These are phyloP conservation scores for Xylaria sp. DNA, from an alignment of 2,329 filamentous ascomycete genomes.

Conservation along the genomic window DNA sequence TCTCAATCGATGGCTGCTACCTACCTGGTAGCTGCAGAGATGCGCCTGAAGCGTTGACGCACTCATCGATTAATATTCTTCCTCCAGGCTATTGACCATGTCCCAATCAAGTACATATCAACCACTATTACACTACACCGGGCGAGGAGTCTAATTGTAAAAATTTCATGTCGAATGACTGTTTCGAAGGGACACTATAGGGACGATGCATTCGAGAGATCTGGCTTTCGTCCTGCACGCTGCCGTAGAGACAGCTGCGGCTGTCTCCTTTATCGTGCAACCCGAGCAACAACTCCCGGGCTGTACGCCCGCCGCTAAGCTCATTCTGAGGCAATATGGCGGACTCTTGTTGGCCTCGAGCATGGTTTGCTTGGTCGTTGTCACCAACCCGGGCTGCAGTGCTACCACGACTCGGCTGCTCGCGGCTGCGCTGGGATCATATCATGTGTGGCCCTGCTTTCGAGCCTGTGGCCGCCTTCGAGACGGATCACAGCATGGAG, in stretches of 20 bases:
- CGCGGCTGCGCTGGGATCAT: conserved; percentile 51
- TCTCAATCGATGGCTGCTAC: no score
- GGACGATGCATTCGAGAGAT: conserved; percentile 30
- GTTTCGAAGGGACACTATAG: not conserved
- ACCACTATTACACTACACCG: no score
- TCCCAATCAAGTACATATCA: no score
- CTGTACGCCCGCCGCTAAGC: conserved; percentile 47
- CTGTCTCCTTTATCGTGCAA: conserved; percentile 51
- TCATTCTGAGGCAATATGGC: conserved; percentile 55
- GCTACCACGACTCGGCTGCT: conserved; percentile 41
- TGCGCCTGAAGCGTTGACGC: no score
- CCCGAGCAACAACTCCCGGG: conserved; percentile 51
- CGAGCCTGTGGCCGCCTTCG: conserved; percentile 48
- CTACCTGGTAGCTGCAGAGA: no score
- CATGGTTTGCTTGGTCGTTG: conserved; percentile 49
- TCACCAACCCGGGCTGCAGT: conserved; percentile 41
- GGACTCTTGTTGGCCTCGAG: conserved; percentile 54
- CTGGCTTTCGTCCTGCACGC: conserved; percentile 48
- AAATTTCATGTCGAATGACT: not conserved
- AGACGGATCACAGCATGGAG: conserved; percentile 23
- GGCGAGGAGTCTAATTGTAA: no score
- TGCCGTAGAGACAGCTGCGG: conserved; percentile 50
- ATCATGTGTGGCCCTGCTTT: conserved; percentile 55
- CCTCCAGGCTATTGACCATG: no score
- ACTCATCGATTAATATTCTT: no score